These are phyloP conservation scores for Phascolomyces articulosus DNA, from an alignment of 371 early-diverging fungal species.

Conservation along the genomic window DNA sequence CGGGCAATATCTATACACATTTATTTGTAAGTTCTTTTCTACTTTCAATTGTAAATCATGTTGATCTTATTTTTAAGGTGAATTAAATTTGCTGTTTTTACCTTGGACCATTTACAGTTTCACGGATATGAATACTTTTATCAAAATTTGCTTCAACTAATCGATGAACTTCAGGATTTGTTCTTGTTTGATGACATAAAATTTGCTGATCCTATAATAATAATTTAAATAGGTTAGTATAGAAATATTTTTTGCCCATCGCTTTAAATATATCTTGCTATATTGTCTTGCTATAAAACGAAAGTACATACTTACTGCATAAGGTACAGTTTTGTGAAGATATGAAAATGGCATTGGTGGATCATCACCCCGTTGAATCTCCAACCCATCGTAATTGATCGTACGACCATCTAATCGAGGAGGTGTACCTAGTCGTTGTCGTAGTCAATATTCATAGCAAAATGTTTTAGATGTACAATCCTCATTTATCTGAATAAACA, in stretches of 20 bases:
- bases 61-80: background rate
- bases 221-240: background rate
- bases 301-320: constrained; percentile 43
- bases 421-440: constrained; percentile 65
- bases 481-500: background rate
- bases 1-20: constrained; percentile 68
- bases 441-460: too few relatives aligned
- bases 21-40: background rate
- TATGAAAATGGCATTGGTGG: constrained; percentile 83
- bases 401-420: constrained; percentile 78
- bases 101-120: constrained; percentile 85
- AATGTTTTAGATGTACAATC: background rate
- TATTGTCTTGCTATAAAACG: background rate
- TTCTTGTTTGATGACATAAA: constrained; percentile 78
- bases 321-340: constrained; percentile 66
- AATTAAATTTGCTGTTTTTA: constrained; percentile 4
- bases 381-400: constrained; percentile 71
- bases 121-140: constrained; percentile 81
- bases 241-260: too few relatives aligned
- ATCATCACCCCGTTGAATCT: constrained; percentile 73
- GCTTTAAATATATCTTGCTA: too few relatives aligned
- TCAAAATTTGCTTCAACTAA: constrained; percentile 76
- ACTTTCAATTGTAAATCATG: background rate
- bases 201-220: constrained; percentile 60
- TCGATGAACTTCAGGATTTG: constrained; percentile 70